A percentile compares a stretch with the other conserved stretches of the same genome.
Evolutionary conservation across 2,329 filamentous ascomycete species (phyloP).

Genomic region (Endoconidiophora laricicola): DNA sequence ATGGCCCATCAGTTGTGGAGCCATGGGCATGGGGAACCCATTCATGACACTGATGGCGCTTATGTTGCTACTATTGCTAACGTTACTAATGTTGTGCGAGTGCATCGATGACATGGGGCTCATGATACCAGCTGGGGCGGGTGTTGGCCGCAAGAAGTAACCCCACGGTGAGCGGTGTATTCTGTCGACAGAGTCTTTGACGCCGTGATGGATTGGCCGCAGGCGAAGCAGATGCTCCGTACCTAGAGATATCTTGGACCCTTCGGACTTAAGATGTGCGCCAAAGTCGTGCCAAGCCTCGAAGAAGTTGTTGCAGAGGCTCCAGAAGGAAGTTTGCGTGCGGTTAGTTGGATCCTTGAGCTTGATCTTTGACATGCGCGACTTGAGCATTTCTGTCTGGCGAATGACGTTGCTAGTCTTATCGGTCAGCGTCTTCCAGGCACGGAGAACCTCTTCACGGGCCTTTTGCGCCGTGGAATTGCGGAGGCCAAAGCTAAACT

Average conservation of each 20-base stretch:
- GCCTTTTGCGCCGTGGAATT: conserved; percentile 43
- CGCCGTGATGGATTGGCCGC: conserved; percentile 63
- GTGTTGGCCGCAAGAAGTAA: conserved; percentile 23
- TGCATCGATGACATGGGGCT: conserved; percentile 8
- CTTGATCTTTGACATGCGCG: conserved; percentile 61
- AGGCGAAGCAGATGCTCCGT: conserved; percentile 57
- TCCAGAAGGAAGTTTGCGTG: conserved; percentile 44
- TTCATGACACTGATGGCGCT: neutral
- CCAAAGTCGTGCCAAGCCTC: conserved; percentile 53
- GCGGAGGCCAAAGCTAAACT: conserved; percentile 48
- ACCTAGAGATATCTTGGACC: conserved; percentile 34
- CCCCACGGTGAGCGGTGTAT: conserved; percentile 48
- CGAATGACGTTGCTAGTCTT: conserved; percentile 56
- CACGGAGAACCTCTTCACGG: conserved; percentile 38
- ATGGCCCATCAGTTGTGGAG: conserved; percentile 44
- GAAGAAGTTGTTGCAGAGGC: conserved; percentile 59
- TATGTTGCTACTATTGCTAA: conserved; percentile 4
- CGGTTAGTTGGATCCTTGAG: conserved; percentile 68
- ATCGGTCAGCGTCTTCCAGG: conserved; percentile 55
- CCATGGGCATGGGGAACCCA: neutral
- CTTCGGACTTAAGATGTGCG: conserved; percentile 35
- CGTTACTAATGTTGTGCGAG: conserved; percentile 5
- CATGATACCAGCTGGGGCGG: conserved; percentile 13
- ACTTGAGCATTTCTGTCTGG: conserved; percentile 56
- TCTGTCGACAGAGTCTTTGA: conserved; percentile 62